Evolutionary conservation across 2,329 filamentous ascomycete genomes (phyloP), one percentile per base, ranked within the genome.

Genomic region (Trichoderma cornu-damae): DNA sequence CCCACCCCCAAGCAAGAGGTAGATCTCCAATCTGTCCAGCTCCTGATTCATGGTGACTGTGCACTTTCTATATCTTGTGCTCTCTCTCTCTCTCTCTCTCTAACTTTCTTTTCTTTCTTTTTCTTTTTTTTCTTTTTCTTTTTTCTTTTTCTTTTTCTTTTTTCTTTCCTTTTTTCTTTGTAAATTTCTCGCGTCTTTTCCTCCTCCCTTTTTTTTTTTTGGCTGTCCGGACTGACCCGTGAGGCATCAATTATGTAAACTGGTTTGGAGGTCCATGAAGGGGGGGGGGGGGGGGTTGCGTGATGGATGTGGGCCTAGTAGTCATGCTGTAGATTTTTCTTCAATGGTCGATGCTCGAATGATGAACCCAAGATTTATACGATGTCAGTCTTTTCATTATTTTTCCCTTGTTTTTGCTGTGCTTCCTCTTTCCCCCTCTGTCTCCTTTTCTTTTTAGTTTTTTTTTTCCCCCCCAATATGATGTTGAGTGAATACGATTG

Each of bases 231-330:
- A 3, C 37, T 7, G 12, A 24, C 24, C 14, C 8, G 24, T 30
- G 18, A 30, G 30, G 46, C 48, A 24, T 40, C 34, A 51, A 35
- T 18, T 12, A 44, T 53, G 50, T 53, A 53, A 34, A 53, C 28
- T 24, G 28, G 50, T 34, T 3, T 26, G 30, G 20, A 34, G 48
- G n/a, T n/a, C 16, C 26, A 34, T 14, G 24, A 24, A 50, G 22
- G 37, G 18, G 20, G 28, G 6, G 11, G 8, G 26, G 2, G 20
- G 28, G 6, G 11, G 8, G 26, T 1, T 52, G 26, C 26, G 26
- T 22, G 28, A 12, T 34, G 28, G 38, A 14, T 26, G 24, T 8
- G 18, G 6, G 24, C 6, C 9, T 5, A 34, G 49, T 52, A 34
- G 32, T 38, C 18, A 38, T 16, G 37, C 30, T 9, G 28, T 53